Evolutionary conservation across 768 basidiomycete genomes (phyloP), one percentile per base, ranked within the genome.

Genomic region (Leccinum variicolor): DNA sequence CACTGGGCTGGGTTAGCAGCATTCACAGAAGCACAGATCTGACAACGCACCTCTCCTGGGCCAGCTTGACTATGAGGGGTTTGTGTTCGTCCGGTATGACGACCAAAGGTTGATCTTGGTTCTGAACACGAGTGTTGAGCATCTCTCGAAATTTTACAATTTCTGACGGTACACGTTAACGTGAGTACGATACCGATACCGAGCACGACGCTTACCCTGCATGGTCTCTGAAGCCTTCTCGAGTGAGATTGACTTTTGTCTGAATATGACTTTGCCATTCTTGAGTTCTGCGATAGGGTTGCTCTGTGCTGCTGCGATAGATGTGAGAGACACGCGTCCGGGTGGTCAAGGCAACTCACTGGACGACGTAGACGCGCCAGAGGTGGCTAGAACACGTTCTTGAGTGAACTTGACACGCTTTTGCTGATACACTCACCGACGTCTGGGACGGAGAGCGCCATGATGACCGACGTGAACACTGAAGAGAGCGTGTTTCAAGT

Each of bases 211-310:
- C 79, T 50, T 57, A 88, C 92, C 90, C 80, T 89, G 87, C 65
- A 93, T 79, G 15, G 90, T 91, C 68, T 92, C 89, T 6, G 87
- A 88, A 64, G 84, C 78, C 69, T 90, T 91, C 73, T 92, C 89
- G 50, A 90, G 82, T 0, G 87, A 83, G 33, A 86, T 65, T 15
- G 80, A 73, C 71, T 90, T 92, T 77, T 93, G 91, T 71, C 81
- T 89, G 66, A 92, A 85, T 11, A 83, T 61, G 3, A 89, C 81
- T 69, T 86, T 93, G 21, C 89, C 90, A 69, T 88, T 90, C 77
- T 82, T 90, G 14, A 92, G 67, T 59, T 91, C 89, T 4, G 80
- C 82, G 15, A 86, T 71, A 7, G 74, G 62, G 1, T 72, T 54
- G 66, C 77, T 83, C 50, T 73, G 73, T 41, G 65, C 69, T 68